Evolutionary conservation across 1,284 basidiomycete species (phyloP), one percentile per base, ranked within the genome.

Genomic region (Leccinum subrobustum): DNA sequence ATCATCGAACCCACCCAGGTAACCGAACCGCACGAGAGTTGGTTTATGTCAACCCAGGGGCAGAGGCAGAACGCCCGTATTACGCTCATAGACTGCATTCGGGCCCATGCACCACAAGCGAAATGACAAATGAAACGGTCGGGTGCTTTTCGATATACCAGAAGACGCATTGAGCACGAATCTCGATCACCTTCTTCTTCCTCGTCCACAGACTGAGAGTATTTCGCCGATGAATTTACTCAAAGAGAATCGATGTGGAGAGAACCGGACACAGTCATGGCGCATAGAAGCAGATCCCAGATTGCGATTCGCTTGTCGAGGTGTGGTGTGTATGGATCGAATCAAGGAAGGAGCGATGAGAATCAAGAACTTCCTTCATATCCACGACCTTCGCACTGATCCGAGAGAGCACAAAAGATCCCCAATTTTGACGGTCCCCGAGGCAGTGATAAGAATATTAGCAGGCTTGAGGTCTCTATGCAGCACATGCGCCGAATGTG

Each of bases 401-500:
- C n/a, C 85, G 81, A 1, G 83, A 87, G 4, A 95, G 81, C 1
- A 93, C 83, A 69, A 87, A 90, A 0, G 80, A 75, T 99, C 96
- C 16, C 96, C 96, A 56, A 99, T 98, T 77, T 99, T 99, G 71
- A 99, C 96, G n/a, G 95, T 85, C 0, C 96, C 97, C 11, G 76
- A 71, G 4, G 89, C 86, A 12, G 90, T 98, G 58, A 99, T 94
- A 57, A 99, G 89, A 73, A 99, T 98, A 72, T 99, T 99, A 25
- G 97, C 97, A 0, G 97, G 97, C 76, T 99, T 99, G 63, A 99
- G 85, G 75, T 99, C 96, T 12, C 92, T 93, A 72, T 98, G 96
- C 56, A 99, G 85, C 70, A 98, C 94, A 77, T 97, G 96, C 63
- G 89, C 91, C 18, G 93, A 89, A 76, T 99, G 96, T 6, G 99